Percentiles rank a stretch among this genome's conserved stretches.
These are phyloP conservation scores for Blastobotrys apis DNA, from an alignment of 1,139 yeast species.

Conservation along the genomic window DNA sequence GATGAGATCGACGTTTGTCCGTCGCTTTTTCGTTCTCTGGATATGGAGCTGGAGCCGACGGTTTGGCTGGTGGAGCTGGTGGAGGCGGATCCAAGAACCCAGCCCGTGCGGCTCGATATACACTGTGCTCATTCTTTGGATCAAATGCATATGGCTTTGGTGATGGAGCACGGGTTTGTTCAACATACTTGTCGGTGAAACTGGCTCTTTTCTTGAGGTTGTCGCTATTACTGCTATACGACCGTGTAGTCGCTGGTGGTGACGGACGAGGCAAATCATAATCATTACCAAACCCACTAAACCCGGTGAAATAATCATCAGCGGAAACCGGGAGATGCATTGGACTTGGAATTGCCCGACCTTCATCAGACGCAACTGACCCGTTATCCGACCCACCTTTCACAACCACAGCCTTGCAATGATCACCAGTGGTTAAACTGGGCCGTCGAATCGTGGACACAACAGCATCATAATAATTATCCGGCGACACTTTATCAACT, in stretches of 20 bases:
- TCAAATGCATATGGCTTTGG: constrained; percentile 14
- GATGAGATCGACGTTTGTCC: background rate
- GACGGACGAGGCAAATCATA: background rate
- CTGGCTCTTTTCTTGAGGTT: no score
- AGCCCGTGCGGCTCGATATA: constrained; percentile 15
- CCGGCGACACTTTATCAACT: constrained; percentile 8
- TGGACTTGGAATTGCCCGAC: background rate
- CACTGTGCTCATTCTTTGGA: constrained; percentile 17
- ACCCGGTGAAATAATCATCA: constrained; percentile 8
- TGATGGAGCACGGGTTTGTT: constrained; percentile 3
- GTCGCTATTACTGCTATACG: constrained; percentile 1
- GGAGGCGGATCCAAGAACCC: constrained; percentile 15
- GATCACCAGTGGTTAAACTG: constrained; percentile 28
- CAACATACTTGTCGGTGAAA: constrained; percentile 1
- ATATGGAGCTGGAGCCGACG: constrained; percentile 7
- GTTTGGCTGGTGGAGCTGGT: background rate
- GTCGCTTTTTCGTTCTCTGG: background rate
- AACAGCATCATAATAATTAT: constrained; percentile 22
- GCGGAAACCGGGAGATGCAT: background rate
- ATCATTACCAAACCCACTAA: background rate
- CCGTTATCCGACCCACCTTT: constrained; percentile 14
- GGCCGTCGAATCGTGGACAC: constrained; percentile 26
- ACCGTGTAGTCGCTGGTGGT: constrained; percentile 1
- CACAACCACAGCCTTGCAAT: constrained; percentile 25
- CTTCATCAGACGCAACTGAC: constrained; percentile 14